Evolutionary conservation across 148 eudicot species (phyloP), one percentile per base, ranked within the genome.

Genomic region (Suaeda aralocaspica): DNA sequence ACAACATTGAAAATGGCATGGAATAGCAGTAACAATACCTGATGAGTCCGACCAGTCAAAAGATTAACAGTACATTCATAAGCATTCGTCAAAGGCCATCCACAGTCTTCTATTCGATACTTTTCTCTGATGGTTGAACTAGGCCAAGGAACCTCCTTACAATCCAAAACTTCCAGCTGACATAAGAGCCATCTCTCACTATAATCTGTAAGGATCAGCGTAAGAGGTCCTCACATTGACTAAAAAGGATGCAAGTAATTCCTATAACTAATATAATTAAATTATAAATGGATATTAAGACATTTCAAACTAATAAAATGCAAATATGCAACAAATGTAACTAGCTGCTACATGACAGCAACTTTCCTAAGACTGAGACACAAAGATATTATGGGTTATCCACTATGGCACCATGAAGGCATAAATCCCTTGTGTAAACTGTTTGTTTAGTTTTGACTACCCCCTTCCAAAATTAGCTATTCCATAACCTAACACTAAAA

Each of bases 1-100:
- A 56, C 21, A 25, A 24, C 24, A 24, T 59, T 14, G 3, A 71
- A 44, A 49, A 18, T 48, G 7, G 15, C 6, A 13, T 25, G 24
- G 22, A 65, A 72, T 57, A 61, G 62, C 30, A 66, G 22, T 39
- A 21, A 36, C 7, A 46, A 30, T 84, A 94, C 99, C 99, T 94
- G 99, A 79, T 94, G 99, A 56, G 97, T 94, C 42, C 90, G 88
- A 44, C 99, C 99, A 14, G 99, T 94, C 81, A 91, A 77, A 72
- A 94, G 93, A 82, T 87, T 86, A 71, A 94, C 81, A 60, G 81
- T 87, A 67, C 99, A 94, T 82, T 91, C 97, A 39, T 89, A 94
- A n/a, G 96, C 99, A 80, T 83, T 77, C 78, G 83, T 83, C 45
- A 61, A 58, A 52, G 97, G 93, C 99, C 97, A 91, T 58, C 79